Evolutionary conservation across 148 eudicot genomes (phyloP).

Genomic region (Chenopodium suecicum): DNA sequence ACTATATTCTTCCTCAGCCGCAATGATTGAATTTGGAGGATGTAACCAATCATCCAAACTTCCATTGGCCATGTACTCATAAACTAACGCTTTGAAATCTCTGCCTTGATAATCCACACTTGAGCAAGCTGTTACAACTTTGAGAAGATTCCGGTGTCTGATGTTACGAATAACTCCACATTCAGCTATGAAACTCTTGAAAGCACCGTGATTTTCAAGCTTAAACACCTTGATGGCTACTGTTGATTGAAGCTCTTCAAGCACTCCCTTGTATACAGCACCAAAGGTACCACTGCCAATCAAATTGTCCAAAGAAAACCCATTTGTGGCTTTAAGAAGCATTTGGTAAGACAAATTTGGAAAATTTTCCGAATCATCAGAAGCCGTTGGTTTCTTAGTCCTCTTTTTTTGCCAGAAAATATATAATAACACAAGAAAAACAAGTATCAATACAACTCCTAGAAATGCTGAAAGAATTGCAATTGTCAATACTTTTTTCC

Average conservation of each 20-base stretch:
- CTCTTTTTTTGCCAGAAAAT: neutral
- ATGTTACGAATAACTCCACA: conserved; percentile 11
- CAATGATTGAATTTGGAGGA: neutral
- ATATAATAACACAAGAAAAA: neutral
- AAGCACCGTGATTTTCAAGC: conserved; percentile 9
- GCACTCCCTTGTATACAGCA: conserved; percentile 26
- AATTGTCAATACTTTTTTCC: neutral
- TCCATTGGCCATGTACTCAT: conserved; percentile 27
- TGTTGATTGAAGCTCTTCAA: neutral
- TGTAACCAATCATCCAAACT: conserved; percentile 31
- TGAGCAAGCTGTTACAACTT: conserved; percentile 30
- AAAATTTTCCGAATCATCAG: neutral
- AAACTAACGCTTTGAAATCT: conserved; percentile 26
- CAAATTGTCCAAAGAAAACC: conserved; percentile 18
- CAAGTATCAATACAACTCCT: conserved; percentile 11
- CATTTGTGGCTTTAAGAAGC: conserved; percentile 34
- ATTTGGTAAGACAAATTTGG: conserved; percentile 28
- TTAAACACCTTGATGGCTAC: conserved; percentile 17
- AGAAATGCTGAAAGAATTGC: neutral
- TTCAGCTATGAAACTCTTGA: conserved; percentile 23
- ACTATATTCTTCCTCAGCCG: neutral
- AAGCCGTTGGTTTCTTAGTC: neutral
- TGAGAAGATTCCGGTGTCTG: conserved; percentile 27
- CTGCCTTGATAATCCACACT: conserved; percentile 26
- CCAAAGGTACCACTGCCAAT: conserved; percentile 35